Base-by-base conservation (phyloP, 2,329 filamentous ascomycete genomes). In the Lecanosticta acicola region DNA sequence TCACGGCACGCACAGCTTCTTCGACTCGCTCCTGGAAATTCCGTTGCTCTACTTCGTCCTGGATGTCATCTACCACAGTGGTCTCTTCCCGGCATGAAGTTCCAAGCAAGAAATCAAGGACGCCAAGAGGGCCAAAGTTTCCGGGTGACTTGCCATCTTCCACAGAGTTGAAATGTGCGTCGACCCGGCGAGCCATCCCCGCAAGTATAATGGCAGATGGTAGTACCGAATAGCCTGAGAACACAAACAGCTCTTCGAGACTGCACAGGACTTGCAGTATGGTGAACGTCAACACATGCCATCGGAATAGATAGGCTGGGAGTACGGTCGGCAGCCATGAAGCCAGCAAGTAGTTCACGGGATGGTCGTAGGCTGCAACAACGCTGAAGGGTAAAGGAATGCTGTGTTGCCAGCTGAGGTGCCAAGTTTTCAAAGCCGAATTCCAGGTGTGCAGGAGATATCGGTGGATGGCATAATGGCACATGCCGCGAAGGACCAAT, bases 391-490 rank as follows among this genome's bases (percentile, higher is more conserved):
- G 78, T 1, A 77, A 71, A 18, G 64, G 63, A 46, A 77, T 69
- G 39, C 71, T 66, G 67, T 87, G 80, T 46, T 80, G 78, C 79
- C 79, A 82, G 26, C 59, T 56, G 16, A 66, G 50, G 56, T 83
- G 79, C 60, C 67, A 65, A 10, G 49, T 54, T 21, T 59, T 50
- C 14, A 67, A 43, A 0, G 64, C 56, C 0, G 60, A 66, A 3
- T 54, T 37, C 34, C 51, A 59, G 4, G 63, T 63, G 67, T 94
- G 88, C 7, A 95, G 75, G 19, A 84, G 48, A 29, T 48, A 57
- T 41, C 85, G 81, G 68, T 94, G 88, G 55, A 87, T 74, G 57
- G 80, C 76, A 64, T 94, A 95, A 46, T 81, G 78, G 9, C 89
- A 62, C 4, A 80, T 73, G 58, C 84, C 82, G 44, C 81, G 71